phyloP scores from a whole-genome alignment of 805 yeast genomes.

The Candida khao-thaluensis region DNA sequence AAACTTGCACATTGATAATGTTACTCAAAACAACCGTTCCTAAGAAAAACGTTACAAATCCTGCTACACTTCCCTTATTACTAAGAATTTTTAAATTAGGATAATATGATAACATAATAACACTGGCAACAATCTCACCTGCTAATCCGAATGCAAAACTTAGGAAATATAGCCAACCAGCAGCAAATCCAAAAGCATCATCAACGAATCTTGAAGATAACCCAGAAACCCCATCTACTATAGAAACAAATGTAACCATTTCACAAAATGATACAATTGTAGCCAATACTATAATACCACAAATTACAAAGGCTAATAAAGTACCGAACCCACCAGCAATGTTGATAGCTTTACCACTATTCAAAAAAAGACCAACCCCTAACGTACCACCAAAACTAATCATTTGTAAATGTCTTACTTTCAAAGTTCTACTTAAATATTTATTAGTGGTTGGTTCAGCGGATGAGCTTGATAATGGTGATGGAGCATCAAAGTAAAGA shows the following conservation, averaged over 20 bases:
- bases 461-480: slow-evolving; percentile 8
- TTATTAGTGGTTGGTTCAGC: slow-evolving; percentile 12
- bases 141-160: slow-evolving; percentile 73
- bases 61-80: slow-evolving; percentile 43
- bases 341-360: slow-evolving; percentile 69
- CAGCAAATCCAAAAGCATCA: slow-evolving; percentile 73
- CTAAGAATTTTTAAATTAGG: slow-evolving; percentile 52
- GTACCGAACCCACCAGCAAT: slow-evolving; percentile 80
- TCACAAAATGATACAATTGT: slow-evolving; percentile 78
- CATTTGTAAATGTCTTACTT: slow-evolving; percentile 70
- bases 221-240: slow-evolving; percentile 78
- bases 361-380: slow-evolving; percentile 72
- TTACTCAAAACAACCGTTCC: slow-evolving; percentile 50
- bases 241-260: slow-evolving; percentile 75
- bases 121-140: slow-evolving; percentile 77
- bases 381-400: slow-evolving; percentile 76
- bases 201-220: slow-evolving; percentile 72
- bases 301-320: slow-evolving; percentile 59
- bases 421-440: slow-evolving; percentile 54
- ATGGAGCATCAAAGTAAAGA: slow-evolving; percentile 4
- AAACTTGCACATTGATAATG: slow-evolving; percentile 64
- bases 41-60: slow-evolving; percentile 65
- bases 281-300: slow-evolving; percentile 64
- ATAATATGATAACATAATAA: slow-evolving; percentile 72
- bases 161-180: slow-evolving; percentile 73